Evolutionary conservation across 2,329 filamentous ascomycete species (phyloP).

Genomic region (Paramyrothecium sp.): DNA sequence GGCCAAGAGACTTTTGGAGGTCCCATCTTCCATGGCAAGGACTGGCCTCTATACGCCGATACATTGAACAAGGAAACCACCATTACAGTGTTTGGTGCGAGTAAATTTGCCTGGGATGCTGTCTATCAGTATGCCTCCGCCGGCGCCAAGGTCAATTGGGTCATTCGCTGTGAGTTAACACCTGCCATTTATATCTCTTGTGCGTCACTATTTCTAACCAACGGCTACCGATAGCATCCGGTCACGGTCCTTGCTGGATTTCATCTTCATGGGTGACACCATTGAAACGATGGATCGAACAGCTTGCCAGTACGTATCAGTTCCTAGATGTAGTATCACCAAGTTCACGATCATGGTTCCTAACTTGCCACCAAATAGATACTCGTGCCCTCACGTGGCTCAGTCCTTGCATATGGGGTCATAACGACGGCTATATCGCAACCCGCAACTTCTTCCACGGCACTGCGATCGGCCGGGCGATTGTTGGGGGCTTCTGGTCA

Average conservation of each 20-base stretch:
- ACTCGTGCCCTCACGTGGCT: slow-evolving; percentile 72
- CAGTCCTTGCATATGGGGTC: slow-evolving; percentile 71
- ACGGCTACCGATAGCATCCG: slow-evolving; percentile 30
- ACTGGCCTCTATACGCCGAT: slow-evolving; percentile 39
- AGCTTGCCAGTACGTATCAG: slow-evolving; percentile 51
- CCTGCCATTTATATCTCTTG: not conserved
- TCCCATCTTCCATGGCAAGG: slow-evolving; percentile 48
- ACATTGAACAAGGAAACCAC: slow-evolving; percentile 39
- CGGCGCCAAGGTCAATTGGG: slow-evolving; percentile 56
- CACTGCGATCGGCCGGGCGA: slow-evolving; percentile 52
- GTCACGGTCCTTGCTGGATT: slow-evolving; percentile 60
- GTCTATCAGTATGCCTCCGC: slow-evolving; percentile 59
- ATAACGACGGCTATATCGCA: slow-evolving; percentile 56
- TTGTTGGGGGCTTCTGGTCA: slow-evolving; percentile 58
- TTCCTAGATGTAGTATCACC: slow-evolving; percentile 30
- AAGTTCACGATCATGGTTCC: slow-evolving; percentile 27
- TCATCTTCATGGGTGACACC: slow-evolving; percentile 62
- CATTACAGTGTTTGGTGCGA: slow-evolving; percentile 58
- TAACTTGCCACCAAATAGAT: slow-evolving; percentile 23
- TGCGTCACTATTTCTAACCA: not conserved
- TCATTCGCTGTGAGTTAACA: slow-evolving; percentile 49
- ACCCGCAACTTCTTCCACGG: slow-evolving; percentile 56
- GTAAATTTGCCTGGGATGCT: slow-evolving; percentile 65
- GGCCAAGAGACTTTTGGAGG: slow-evolving; percentile 44
- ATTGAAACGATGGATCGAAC: slow-evolving; percentile 66